phyloP scores from a whole-genome alignment of 2,329 filamentous ascomycete species.

The Phialophora tarda region DNA sequence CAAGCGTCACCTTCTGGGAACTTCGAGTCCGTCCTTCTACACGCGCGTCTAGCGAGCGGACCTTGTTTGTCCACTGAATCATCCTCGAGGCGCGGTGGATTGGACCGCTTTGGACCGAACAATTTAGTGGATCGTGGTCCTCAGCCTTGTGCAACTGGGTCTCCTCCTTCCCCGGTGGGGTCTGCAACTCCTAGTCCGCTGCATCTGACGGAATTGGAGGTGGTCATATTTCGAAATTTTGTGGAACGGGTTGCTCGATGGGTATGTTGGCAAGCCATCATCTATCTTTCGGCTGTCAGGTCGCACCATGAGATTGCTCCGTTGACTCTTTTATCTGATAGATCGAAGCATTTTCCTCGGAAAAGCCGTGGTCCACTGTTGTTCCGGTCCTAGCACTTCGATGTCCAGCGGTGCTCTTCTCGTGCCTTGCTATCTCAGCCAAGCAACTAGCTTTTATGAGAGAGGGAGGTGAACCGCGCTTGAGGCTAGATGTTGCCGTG shows the following conservation, averaged over 20 bases:
- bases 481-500: neutral
- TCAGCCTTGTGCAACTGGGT: neutral
- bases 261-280: neutral
- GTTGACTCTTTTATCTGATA: slow-evolving; percentile 1
- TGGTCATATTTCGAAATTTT: slow-evolving; percentile 10
- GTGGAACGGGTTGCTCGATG: slow-evolving; percentile 10
- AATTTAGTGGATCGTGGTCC: neutral
- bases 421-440: neutral
- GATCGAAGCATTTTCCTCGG: slow-evolving; percentile 19
- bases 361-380: slow-evolving; percentile 9
- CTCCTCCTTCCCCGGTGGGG: neutral
- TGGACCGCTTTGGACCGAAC: neutral
- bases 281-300: neutral
- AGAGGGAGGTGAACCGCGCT: neutral
- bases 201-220: slow-evolving; percentile 10
- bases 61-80: neutral
- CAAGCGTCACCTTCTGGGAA: neutral
- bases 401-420: slow-evolving; percentile 13
- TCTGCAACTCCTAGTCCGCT: neutral
- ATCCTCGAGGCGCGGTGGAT: neutral
- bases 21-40: neutral
- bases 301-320: neutral
- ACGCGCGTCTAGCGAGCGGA: neutral
- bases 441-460: neutral
- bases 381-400: slow-evolving; percentile 10